Evolutionary conservation across 345 rosid species (phyloP).

Genomic region (Eucalyptus camaldulensis): DNA sequence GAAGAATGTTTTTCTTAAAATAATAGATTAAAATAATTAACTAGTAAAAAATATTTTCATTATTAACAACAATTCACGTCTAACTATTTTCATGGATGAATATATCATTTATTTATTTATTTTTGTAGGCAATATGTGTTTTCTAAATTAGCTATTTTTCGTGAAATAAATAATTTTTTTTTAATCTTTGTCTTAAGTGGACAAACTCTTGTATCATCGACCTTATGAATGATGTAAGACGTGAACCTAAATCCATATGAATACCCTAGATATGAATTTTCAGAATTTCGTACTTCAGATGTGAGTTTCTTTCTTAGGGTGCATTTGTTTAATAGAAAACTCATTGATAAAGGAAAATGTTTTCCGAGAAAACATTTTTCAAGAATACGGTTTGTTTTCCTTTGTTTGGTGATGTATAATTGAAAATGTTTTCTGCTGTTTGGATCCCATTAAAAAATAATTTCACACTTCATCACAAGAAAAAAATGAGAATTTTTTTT

Average conservation of each 20-base stretch:
- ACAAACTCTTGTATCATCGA: neutral
- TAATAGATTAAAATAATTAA: neutral
- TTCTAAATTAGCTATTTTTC: rapidly evolving
- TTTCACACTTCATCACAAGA: too few relatives aligned
- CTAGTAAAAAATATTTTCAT: neutral
- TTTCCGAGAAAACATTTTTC: too few relatives aligned
- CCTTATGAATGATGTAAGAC: neutral
- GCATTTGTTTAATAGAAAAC: too few relatives aligned
- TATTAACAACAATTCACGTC: neutral
- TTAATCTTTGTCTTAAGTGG: neutral
- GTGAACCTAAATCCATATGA: neutral
- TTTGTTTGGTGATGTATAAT: too few relatives aligned
- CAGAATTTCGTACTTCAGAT: neutral
- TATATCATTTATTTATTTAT: neutral
- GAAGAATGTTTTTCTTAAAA: neutral
- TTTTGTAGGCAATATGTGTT: neutral
- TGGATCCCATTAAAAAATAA: too few relatives aligned
- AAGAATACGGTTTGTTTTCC: too few relatives aligned
- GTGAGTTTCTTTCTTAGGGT: neutral
- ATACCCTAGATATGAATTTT: neutral
- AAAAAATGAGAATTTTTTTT: too few relatives aligned
- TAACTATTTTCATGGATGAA: neutral
- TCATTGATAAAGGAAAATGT: too few relatives aligned
- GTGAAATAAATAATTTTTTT: neutral
- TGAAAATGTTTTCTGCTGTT: too few relatives aligned